These are phyloP conservation scores for Rhododendron kiyosumense DNA, from an alignment of 148 eudicot genomes.

Conservation along the genomic window DNA sequence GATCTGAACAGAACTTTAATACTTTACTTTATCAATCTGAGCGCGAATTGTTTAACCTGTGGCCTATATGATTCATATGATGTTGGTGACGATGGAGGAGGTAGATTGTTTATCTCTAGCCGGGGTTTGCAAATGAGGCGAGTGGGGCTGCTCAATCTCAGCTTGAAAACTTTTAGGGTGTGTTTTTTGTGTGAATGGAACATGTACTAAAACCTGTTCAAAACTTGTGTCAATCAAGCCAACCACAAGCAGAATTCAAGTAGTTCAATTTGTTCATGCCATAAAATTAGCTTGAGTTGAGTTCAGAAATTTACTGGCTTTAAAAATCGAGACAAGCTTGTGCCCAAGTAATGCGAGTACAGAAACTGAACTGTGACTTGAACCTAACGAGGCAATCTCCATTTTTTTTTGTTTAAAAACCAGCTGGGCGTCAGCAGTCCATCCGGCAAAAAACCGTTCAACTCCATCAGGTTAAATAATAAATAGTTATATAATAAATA, in stretches of 20 bases:
- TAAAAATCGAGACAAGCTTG: neutral
- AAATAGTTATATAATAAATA: neutral
- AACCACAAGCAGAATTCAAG: neutral
- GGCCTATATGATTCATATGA: no score
- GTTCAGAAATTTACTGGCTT: neutral
- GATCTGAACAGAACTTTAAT: neutral
- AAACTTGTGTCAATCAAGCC: neutral
- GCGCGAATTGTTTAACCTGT: neutral
- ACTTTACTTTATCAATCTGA: neutral
- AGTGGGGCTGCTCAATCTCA: neutral
- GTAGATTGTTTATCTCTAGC: neutral
- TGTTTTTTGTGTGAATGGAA: neutral
- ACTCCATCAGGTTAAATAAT: neutral
- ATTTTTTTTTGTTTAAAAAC: neutral
- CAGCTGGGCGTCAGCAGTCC: neutral
- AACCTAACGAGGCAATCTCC: neutral
- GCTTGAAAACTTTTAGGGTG: neutral
- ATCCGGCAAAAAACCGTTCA: neutral
- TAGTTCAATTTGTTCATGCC: neutral
- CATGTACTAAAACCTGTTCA: neutral
- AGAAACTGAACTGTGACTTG: neutral
- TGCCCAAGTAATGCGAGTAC: no score
- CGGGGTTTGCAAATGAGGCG: neutral
- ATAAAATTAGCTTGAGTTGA: neutral
- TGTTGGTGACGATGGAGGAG: neutral